These are phyloP conservation scores for Penicillium paxilli DNA, from an alignment of 495 filamentous ascomycete species.

Conservation along the genomic window DNA sequence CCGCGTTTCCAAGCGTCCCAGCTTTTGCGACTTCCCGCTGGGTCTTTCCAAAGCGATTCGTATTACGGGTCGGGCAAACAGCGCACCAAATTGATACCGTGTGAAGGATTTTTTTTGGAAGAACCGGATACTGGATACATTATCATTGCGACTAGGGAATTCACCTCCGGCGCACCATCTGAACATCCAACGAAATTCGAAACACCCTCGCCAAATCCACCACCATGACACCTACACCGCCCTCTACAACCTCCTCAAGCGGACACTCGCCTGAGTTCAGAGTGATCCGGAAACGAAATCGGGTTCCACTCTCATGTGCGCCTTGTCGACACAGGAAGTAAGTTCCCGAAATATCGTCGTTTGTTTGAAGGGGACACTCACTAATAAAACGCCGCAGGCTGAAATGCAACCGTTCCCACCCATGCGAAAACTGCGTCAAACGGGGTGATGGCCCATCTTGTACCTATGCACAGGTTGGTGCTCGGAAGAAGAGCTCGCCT, in stretches of 20 bases:
- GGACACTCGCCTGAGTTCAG: constrained; percentile 85
- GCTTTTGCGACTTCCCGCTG: no score
- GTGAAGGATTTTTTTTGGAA: not conserved
- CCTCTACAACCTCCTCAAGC: constrained; percentile 77
- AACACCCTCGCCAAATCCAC: not conserved
- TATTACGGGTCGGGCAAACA: no score
- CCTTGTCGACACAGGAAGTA: constrained; percentile 95
- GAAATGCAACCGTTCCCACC: constrained; percentile 91
- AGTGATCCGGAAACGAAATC: constrained; percentile 90
- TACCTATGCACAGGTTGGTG: constrained; percentile 80
- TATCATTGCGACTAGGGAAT: not conserved
- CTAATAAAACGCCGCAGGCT: constrained; percentile 45
- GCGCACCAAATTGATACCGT: not conserved
- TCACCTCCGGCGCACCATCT: not conserved
- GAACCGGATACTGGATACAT: not conserved
- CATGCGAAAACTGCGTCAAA: constrained; percentile 95
- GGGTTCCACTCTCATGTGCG: constrained; percentile 91
- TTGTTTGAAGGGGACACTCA: no score
- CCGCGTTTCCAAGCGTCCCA: not conserved
- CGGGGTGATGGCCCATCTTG: constrained; percentile 81
- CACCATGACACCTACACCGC: constrained; percentile 79
- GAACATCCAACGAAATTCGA: not conserved
- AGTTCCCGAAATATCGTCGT: constrained; percentile 26
- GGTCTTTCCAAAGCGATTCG: no score
- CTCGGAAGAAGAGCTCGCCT: constrained; percentile 72